Conservation (phyloP, 495 filamentous ascomycete genomes). For the Neurospora intermedia region DNA sequence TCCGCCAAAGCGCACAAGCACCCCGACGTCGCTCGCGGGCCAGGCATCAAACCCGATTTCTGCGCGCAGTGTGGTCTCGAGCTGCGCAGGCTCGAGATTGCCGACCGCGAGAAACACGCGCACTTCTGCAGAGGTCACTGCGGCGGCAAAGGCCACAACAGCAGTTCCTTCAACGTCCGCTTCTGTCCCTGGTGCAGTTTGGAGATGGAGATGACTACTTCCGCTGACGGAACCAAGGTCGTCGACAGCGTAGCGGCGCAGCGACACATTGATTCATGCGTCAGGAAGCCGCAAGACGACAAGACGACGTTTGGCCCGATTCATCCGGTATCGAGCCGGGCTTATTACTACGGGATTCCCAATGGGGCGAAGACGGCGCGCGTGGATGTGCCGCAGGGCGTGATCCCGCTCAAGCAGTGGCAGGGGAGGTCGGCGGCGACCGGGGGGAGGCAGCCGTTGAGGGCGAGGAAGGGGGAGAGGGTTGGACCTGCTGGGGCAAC, state of each 20-base stretch:
- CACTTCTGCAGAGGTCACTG: constrained; percentile 5
- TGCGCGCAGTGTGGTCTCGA: constrained; percentile 8
- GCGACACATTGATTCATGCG: background rate
- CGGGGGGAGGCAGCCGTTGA: background rate
- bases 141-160: background rate
- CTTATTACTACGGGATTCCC: background rate
- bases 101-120: constrained; percentile 3
- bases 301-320: background rate
- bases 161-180: background rate
- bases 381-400: background rate
- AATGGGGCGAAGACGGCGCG: background rate
- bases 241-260: background rate
- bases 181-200: constrained; percentile 12
- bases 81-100: background rate
- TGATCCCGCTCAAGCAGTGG: background rate
- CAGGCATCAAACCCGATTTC: background rate
- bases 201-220: background rate
- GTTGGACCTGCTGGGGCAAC: background rate
- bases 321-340: background rate
- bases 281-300: background rate
- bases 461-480: background rate
- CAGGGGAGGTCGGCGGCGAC: background rate
- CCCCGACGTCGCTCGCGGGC: background rate
- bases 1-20: background rate
- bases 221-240: background rate